Base-by-base conservation (phyloP, 805 yeast genomes). In the Monosporozyma aerobia region DNA sequence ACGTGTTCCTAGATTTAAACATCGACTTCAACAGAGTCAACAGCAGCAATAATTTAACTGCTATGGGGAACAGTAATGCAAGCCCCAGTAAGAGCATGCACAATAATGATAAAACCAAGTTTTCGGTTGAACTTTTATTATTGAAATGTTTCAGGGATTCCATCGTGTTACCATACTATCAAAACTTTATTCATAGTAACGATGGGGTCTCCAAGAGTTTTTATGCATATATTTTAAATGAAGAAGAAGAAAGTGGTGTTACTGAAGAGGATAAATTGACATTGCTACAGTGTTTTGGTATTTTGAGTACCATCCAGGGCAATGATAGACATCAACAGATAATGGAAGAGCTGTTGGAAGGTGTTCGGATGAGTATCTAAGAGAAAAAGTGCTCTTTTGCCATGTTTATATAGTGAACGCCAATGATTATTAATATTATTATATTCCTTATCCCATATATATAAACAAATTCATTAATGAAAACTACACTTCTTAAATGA, bases 251-350 rank as follows among this genome's bases (percentile, higher is more conserved):
- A 47, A 74, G 73, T 40, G 80, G 76, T 5, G 65, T 62, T 1
- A 77, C 78, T 3, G 71, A 70, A 47, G 68, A 72, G 22, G 73
- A 72, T 43, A 72, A 74, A 29, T 62, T 73, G 29, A 64, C 73
- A 2, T 62, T 85, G 32, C 64, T 82, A 10, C 87, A 82, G 59
- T 85, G 92, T 59, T 77, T 83, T 56, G 81, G 85, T 7, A 70
- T 80, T 30, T 63, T 85, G 32, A 74, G 77, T 22, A 72, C 80
- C 1, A 73, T 81, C 2, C 77, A 77, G 46, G 74, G 82, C 0
- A 71, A 69, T 7, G 84, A 81, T 58, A 77, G 77, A 23, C 76
- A 77, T 53, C 90, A 83, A 59, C 71, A 69, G 43, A 71, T 77
- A n/a, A 71, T 84, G n/a, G 85, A 82, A 47, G 78, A 76, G 50